Evolutionary conservation across 2,329 filamentous ascomycete genomes (phyloP).

Genomic region (Didymellaceae sp.): DNA sequence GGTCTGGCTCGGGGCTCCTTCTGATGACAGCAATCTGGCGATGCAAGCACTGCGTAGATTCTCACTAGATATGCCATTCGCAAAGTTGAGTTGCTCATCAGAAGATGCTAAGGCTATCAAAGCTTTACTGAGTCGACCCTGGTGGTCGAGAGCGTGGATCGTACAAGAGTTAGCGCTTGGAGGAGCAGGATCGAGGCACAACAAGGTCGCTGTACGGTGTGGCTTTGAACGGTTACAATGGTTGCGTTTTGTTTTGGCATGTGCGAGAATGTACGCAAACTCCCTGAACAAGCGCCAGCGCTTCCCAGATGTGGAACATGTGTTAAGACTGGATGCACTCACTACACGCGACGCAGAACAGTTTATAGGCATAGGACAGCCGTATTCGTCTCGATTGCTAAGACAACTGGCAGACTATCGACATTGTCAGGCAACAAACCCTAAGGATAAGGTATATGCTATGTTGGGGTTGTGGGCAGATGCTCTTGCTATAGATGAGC

Average conservation of each 20-base stretch:
- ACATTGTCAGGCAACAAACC: background rate
- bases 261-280: background rate
- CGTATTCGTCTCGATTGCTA: background rate
- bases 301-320: background rate
- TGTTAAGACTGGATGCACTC: background rate
- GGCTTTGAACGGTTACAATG: background rate
- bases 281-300: background rate
- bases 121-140: background rate
- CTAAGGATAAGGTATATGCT: background rate
- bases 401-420: background rate
- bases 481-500: background rate
- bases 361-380: background rate
- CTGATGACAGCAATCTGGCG: background rate
- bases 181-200: background rate
- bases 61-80: background rate
- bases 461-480: background rate
- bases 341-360: background rate
- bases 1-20: background rate
- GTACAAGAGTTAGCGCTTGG: background rate
- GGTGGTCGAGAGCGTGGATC: background rate
- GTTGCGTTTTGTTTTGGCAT: background rate
- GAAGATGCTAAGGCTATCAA: background rate
- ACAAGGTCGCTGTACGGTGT: background rate
- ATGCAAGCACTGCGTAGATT: background rate
- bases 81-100: background rate